phyloP scores from a whole-genome alignment of 148 eudicot species.

The Salicornia ramosissima region DNA sequence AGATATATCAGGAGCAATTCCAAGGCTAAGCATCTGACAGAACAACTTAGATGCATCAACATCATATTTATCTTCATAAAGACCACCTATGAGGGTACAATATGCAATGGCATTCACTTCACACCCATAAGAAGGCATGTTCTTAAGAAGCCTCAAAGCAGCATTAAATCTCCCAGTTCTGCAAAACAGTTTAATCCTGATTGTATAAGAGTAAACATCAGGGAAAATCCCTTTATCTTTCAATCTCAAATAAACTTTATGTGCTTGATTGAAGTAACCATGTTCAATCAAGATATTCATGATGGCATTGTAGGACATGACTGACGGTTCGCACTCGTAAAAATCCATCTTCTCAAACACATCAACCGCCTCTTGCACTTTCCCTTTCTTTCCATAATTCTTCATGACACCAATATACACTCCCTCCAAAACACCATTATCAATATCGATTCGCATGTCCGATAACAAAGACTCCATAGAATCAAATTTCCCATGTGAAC shows the following conservation, averaged over 20 bases:
- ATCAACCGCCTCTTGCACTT: slow-evolving; percentile 76
- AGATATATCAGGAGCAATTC: slow-evolving; percentile 49
- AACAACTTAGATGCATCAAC: slow-evolving; percentile 67
- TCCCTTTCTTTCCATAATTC: slow-evolving; percentile 70
- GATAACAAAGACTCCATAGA: slow-evolving; percentile 69
- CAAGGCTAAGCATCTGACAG: slow-evolving; percentile 73
- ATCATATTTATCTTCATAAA: slow-evolving; percentile 50
- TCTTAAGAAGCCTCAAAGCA: slow-evolving; percentile 76
- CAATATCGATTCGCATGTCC: slow-evolving; percentile 61
- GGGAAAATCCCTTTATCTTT: slow-evolving; percentile 62
- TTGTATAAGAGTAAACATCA: slow-evolving; percentile 75
- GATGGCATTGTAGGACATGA: slow-evolving; percentile 61
- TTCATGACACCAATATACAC: slow-evolving; percentile 81
- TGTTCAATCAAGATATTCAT: slow-evolving; percentile 84
- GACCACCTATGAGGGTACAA: slow-evolving; percentile 77
- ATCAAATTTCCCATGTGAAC: slow-evolving; percentile 62
- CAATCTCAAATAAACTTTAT: slow-evolving; percentile 86
- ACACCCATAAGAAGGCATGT: slow-evolving; percentile 64
- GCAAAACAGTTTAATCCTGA: slow-evolving; percentile 91
- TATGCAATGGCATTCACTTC: slow-evolving; percentile 75
- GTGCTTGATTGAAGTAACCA: slow-evolving; percentile 73
- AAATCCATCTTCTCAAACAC: slow-evolving; percentile 98
- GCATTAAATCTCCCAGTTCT: slow-evolving; percentile 64
- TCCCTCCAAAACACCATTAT: slow-evolving; percentile 61
- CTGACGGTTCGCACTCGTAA: slow-evolving; percentile 64